Percentiles rank a stretch among this genome's conserved stretches.
phyloP scores from a whole-genome alignment of 768 basidiomycete species.

The Peribolospora baueri region DNA sequence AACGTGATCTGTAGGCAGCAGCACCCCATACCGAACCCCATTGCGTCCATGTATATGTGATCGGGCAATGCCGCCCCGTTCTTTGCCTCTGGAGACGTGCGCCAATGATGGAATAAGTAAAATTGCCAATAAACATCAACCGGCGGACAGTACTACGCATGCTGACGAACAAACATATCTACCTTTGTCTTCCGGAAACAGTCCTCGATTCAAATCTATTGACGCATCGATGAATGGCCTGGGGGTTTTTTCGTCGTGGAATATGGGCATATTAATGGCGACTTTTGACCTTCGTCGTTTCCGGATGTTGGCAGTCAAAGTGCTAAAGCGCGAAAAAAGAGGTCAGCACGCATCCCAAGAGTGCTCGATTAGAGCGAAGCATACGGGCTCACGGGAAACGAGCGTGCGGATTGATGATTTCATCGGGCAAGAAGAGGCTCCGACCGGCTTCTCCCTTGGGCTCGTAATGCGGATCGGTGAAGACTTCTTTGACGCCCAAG shows the following conservation, averaged over 20 bases:
- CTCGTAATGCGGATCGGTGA: slow-evolving; percentile 70
- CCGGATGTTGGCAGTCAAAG: slow-evolving; percentile 90
- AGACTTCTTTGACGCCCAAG: slow-evolving; percentile 63
- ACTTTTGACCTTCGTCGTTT: slow-evolving; percentile 75
- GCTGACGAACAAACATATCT: slow-evolving; percentile 10
- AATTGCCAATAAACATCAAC: slow-evolving; percentile 7
- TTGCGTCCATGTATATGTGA: slow-evolving; percentile 94
- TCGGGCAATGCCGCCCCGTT: slow-evolving; percentile 64
- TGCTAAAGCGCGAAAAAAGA: slow-evolving; percentile 27
- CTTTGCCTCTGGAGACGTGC: slow-evolving; percentile 41
- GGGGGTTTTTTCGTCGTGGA: slow-evolving; percentile 63
- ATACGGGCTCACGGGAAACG: slow-evolving; percentile 67
- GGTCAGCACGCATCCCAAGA: slow-evolving; percentile 3
- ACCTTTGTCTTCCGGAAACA: slow-evolving; percentile 71
- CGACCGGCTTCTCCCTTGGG: slow-evolving; percentile 68
- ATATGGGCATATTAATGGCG: slow-evolving; percentile 80
- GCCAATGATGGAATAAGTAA: slow-evolving; percentile 1
- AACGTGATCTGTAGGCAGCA: slow-evolving; percentile 94
- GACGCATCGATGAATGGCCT: slow-evolving; percentile 74
- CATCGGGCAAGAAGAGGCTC: slow-evolving; percentile 78
- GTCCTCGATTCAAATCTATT: slow-evolving; percentile 63
- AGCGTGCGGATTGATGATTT: slow-evolving; percentile 89
- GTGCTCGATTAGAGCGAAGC: slow-evolving; percentile 2
- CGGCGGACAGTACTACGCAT: not conserved
- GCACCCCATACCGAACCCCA: slow-evolving; percentile 99